Evolutionary conservation across 2,329 filamentous ascomycete genomes (phyloP), one percentile per base, ranked within the genome.

Genomic region (Lanzia echinophila): DNA sequence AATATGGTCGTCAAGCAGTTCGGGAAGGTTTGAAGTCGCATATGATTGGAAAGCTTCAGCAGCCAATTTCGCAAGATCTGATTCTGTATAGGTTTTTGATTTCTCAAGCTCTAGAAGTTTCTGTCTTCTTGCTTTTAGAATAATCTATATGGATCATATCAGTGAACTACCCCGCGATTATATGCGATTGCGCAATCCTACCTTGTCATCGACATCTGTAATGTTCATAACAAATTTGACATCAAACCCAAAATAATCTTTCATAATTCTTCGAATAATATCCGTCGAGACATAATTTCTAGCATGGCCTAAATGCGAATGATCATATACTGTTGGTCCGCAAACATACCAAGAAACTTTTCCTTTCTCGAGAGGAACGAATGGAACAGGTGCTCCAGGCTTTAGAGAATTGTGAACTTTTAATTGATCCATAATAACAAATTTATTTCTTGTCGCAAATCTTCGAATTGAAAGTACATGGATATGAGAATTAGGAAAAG

Each of bases 91-190:
- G 15, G 67, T 66, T 67, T 95, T 94, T 67, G 88, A 86, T 70
- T 84, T 83, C 56, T 87, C 82, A 68, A 88, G 85, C 57, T 92
- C 81, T 54, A 96, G 83, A 34, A 96, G 72, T 66, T 90, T 82
- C 65, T 94, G 86, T 71, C 94, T 84, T 65, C 92, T 78, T 13
- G 87, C 85, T 59, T 83, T 54, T 6, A 54, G 39, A 19, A 54
- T 54, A 38, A 54, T 54, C 52, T 54, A 47, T 42, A 7, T 36
- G 19, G 11, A 32, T 28, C 31, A 32, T 36, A 49, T 50, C 46
- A 50, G 47, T 31, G 22, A 43, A 54, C 34, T 41, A 38, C 13
- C 42, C 32, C 39, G 17, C 54, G 28, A 31, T 48, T 15, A 39
- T 19, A 34, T 41, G 8, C 5, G 3, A 34, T 24, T 38, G 31